phyloP scores from a whole-genome alignment of 2,329 filamentous ascomycete genomes.

The Stemphylium lycopersici region DNA sequence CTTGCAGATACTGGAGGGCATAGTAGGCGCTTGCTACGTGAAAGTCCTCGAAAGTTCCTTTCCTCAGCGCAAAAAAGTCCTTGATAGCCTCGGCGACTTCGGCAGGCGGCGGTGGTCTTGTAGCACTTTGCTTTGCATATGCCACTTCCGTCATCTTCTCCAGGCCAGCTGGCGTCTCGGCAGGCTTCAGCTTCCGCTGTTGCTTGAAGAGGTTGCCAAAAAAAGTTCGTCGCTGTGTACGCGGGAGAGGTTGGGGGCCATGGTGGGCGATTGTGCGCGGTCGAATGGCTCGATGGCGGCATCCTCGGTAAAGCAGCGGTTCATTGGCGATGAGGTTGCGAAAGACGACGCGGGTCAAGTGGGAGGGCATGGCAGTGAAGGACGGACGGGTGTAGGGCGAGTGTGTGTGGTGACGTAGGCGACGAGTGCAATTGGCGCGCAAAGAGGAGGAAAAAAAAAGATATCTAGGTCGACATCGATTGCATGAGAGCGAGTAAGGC shows the following conservation, averaged over 20 bases:
- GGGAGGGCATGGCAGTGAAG: conserved; percentile 60
- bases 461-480: conserved; percentile 4
- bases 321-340: conserved; percentile 62
- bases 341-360: conserved; percentile 66
- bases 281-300: conserved; percentile 45
- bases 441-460: background rate
- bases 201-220: conserved; percentile 69
- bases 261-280: conserved; percentile 26
- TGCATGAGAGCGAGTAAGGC: conserved; percentile 22
- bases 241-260: conserved; percentile 25
- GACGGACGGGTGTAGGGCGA: conserved; percentile 10
- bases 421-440: conserved; percentile 19
- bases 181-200: conserved; percentile 63
- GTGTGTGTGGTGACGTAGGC: conserved; percentile 6
- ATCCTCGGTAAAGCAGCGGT: conserved; percentile 54
- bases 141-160: conserved; percentile 72
- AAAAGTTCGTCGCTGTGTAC: conserved; percentile 61
- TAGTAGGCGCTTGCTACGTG: conserved; percentile 62
- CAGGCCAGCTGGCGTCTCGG: conserved; percentile 73
- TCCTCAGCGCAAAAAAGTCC: conserved; percentile 35
- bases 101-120: conserved; percentile 67
- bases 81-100: conserved; percentile 66
- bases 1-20: conserved; percentile 67
- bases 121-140: conserved; percentile 65
- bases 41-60: conserved; percentile 34